Evolutionary conservation across 2,329 filamentous ascomycete genomes (phyloP).

Genomic region (Aspergillus versicolor): DNA sequence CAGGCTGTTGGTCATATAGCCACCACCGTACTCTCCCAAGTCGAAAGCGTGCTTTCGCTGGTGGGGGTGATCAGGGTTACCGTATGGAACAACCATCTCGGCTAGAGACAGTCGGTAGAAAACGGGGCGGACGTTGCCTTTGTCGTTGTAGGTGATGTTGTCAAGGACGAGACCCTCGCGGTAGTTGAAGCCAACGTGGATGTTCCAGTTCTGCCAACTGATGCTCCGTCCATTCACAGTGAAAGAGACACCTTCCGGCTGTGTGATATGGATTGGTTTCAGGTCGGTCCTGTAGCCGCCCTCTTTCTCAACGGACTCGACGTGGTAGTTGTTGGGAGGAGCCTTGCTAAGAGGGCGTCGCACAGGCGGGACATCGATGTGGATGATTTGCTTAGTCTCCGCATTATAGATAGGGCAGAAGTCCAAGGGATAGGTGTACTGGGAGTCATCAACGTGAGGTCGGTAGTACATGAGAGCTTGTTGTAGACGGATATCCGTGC

Average conservation of each 20-base stretch:
- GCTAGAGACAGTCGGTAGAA: slow-evolving; percentile 88
- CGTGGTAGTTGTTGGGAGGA: slow-evolving; percentile 76
- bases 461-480: slow-evolving; percentile 96
- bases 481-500: slow-evolving; percentile 74
- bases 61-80: slow-evolving; percentile 50
- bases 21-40: slow-evolving; percentile 48
- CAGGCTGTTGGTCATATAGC: slow-evolving; percentile 51
- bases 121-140: slow-evolving; percentile 70
- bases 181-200: slow-evolving; percentile 95
- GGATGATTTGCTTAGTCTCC: slow-evolving; percentile 73
- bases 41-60: slow-evolving; percentile 51
- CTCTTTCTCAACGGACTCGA: slow-evolving; percentile 67
- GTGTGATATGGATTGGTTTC: slow-evolving; percentile 84
- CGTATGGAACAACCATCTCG: slow-evolving; percentile 69
- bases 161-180: slow-evolving; percentile 86
- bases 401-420: slow-evolving; percentile 91
- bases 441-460: slow-evolving; percentile 78
- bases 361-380: slow-evolving; percentile 78
- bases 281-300: slow-evolving; percentile 76
- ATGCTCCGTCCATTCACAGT: slow-evolving; percentile 70
- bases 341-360: slow-evolving; percentile 72
- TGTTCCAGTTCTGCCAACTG: slow-evolving; percentile 89
- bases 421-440: slow-evolving; percentile 88
- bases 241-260: slow-evolving; percentile 88
- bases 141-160: slow-evolving; percentile 87